A percentile compares a stretch with the other conserved stretches of the same genome.
Evolutionary conservation across 331 rosid genomes (phyloP).

Genomic region (Malus hybrid): DNA sequence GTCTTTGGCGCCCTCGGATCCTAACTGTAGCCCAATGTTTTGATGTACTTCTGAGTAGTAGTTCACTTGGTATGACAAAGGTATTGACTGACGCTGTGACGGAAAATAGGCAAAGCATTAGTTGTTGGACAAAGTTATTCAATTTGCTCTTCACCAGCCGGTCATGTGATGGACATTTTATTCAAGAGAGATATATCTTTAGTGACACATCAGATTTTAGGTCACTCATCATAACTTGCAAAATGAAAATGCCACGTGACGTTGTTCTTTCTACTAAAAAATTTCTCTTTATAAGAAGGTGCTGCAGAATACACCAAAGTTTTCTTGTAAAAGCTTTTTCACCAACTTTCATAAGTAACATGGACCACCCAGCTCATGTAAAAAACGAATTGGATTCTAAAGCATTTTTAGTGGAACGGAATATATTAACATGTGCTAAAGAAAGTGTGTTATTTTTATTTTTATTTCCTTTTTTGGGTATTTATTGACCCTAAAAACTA

Average conservation of each 20-base stretch:
- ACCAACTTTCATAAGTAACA: neutral
- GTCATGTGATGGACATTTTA: too few species aligned
- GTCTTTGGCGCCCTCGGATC: constrained; percentile 20
- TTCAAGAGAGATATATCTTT: too few species aligned
- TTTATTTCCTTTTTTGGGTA: neutral
- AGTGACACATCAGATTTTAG: too few species aligned
- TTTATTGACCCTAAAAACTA: too few species aligned
- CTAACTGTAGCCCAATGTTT: constrained; percentile 26
- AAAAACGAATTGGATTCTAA: neutral
- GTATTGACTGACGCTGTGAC: constrained; percentile 49
- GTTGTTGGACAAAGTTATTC: neutral
- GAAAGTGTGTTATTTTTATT: neutral
- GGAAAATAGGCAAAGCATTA: neutral
- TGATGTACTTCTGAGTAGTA: constrained; percentile 31
- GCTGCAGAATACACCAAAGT: neutral
- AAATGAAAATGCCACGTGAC: too few species aligned
- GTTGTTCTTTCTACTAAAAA: too few species aligned
- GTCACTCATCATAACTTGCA: too few species aligned
- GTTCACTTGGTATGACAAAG: constrained; percentile 51
- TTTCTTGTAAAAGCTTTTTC: neutral
- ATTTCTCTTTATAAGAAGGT: too few species aligned
- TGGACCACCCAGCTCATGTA: neutral
- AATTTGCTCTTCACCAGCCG: too few species aligned
- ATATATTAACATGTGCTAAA: neutral
- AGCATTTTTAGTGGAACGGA: neutral